phyloP scores from a whole-genome alignment of 2,329 filamentous ascomycete species.

The Alternaria sp. region DNA sequence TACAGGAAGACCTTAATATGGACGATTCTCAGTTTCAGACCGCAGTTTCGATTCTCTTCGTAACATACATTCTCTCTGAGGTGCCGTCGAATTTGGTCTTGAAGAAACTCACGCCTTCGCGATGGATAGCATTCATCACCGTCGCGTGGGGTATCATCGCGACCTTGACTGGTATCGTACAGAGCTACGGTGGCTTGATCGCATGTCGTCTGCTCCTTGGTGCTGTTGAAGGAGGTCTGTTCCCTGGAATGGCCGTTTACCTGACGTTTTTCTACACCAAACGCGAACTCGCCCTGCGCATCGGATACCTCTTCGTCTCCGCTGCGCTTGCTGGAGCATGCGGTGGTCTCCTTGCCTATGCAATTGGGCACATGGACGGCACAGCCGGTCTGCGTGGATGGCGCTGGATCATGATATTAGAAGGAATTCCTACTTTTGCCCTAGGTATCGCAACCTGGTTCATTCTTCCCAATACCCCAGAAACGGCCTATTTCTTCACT shows the following conservation, averaged over 20 bases:
- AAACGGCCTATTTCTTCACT: constrained; percentile 68
- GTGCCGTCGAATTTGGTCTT: constrained; percentile 58
- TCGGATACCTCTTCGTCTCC: constrained; percentile 76
- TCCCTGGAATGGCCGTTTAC: constrained; percentile 73
- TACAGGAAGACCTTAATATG: constrained; percentile 70
- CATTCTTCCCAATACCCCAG: constrained; percentile 71
- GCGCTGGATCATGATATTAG: constrained; percentile 74
- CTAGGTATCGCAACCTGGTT: constrained; percentile 65
- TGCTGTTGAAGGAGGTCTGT: constrained; percentile 73
- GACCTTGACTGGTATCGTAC: constrained; percentile 72
- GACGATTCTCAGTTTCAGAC: constrained; percentile 72
- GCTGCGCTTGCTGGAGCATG: constrained; percentile 75
- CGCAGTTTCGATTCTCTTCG: constrained; percentile 55
- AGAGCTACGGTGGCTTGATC: constrained; percentile 71
- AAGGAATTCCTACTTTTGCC: constrained; percentile 64
- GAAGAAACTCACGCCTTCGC: constrained; percentile 55
- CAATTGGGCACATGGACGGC: constrained; percentile 76
- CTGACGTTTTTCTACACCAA: constrained; percentile 81
- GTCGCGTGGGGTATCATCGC: constrained; percentile 66
- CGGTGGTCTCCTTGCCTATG: constrained; percentile 77
- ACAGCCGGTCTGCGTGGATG: constrained; percentile 70
- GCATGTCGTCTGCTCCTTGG: constrained; percentile 74
- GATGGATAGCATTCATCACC: constrained; percentile 68
- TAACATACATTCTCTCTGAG: constrained; percentile 57
- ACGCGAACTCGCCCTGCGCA: constrained; percentile 73